Conservation (phyloP, 495 filamentous ascomycete genomes). For the Arthonia radiata region DNA sequence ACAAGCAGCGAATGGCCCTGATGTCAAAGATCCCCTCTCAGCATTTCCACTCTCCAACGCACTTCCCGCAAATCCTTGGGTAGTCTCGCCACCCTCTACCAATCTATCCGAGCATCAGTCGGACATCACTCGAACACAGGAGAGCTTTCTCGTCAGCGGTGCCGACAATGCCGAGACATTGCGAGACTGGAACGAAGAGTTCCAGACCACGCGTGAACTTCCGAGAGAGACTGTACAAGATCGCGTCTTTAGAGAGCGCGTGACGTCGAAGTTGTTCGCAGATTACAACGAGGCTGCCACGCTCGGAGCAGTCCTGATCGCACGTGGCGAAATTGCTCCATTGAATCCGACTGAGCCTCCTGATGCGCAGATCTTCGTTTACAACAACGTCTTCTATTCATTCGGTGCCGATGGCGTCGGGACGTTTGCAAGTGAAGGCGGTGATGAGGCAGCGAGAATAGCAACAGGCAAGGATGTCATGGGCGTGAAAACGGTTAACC, state of each 20-base stretch:
- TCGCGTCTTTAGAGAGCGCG: slow-evolving; percentile 79
- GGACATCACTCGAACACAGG: slow-evolving; percentile 75
- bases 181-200: slow-evolving; percentile 97
- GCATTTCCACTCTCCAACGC: slow-evolving; percentile 91
- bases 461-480: slow-evolving; percentile 92
- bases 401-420: slow-evolving; percentile 95
- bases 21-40: slow-evolving; percentile 62
- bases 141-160: slow-evolving; percentile 70
- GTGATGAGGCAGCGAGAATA: slow-evolving; percentile 87
- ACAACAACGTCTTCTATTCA: slow-evolving; percentile 98
- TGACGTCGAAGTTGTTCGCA: slow-evolving; percentile 86
- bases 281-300: slow-evolving; percentile 93
- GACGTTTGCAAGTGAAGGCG: slow-evolving; percentile 87
- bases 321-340: slow-evolving; percentile 80
- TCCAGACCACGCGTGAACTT: slow-evolving; percentile 85
- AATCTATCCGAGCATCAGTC: slow-evolving; percentile 43
- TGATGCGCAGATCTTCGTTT: slow-evolving; percentile 96
- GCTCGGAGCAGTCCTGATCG: slow-evolving; percentile 79
- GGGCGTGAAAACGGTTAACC: slow-evolving; percentile 83
- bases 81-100: slow-evolving; percentile 43
- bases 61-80: slow-evolving; percentile 78
- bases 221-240: slow-evolving; percentile 85
- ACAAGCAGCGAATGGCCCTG: slow-evolving; percentile 58
- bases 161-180: slow-evolving; percentile 83
- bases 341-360: slow-evolving; percentile 81